Base-by-base conservation (phyloP, 108 stramenopile species). In the Skeletonema menzelii region DNA sequence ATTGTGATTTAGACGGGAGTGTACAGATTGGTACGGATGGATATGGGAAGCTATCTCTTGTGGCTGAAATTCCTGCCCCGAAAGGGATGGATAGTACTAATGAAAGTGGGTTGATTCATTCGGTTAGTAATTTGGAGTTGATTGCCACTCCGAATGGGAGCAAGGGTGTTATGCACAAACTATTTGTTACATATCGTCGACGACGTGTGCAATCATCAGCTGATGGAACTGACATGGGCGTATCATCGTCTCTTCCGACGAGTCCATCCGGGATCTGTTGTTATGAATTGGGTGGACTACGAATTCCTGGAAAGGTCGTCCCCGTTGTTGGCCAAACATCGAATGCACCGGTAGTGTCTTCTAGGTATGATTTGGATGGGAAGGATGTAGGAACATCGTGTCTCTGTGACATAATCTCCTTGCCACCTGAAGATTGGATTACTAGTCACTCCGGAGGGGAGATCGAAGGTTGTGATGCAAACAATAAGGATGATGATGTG, bases 361-460 rank as follows among this genome's bases (percentile, higher is more conserved):
- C 94, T 13, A 79, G 94, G 44, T 87, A 91, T 66, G 94, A 95
- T 71, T 79, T 95, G 73, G 94, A 95, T 69, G 88, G 88, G 30
- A 73, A 90, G 27, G 78, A 79, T 27, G 88, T 89, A 13, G 61
- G 63, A 5, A 80, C 85, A 10, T 74, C 82, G 2, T 69, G 76
- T 38, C 37, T 92, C 17, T 88, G 87, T 44, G 87, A 91, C 82
- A 82, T 74, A 8, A 78, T 88, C 26, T 37, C 42, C 2, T 53
- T 69, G 55, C 72, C 79, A 37, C 67, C 67, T n/a, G 49, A 53
- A 24, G 49, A 53, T 53, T 53, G 49, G 49, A 53, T 53, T 20
- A 24, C 42, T 24, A 56, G 27, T 13, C 56, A 34, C 17, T 57
- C 72, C 56, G 67, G 0, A 14, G 5, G 64, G 26, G 53, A 49